Conservation (phyloP, 768 basidiomycete genomes). For the Porpolomopsis calyptriformis region DNA sequence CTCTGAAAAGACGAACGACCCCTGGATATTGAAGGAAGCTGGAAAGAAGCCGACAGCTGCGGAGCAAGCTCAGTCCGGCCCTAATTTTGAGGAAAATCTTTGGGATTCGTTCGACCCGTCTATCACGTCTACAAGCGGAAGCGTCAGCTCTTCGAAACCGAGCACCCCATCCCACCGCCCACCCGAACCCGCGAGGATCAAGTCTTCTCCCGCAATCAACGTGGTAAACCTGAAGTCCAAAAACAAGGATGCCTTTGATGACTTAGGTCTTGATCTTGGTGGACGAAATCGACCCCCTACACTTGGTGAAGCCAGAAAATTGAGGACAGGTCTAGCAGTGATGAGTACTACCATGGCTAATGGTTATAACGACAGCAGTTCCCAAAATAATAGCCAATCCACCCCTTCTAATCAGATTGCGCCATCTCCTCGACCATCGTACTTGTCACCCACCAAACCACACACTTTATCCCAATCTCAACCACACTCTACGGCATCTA, state of each 20-base stretch:
- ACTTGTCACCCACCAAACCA: slow-evolving; percentile 10
- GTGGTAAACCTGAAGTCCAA: slow-evolving; percentile 10
- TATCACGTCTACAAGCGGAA: slow-evolving; percentile 15
- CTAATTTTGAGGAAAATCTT: slow-evolving; percentile 51
- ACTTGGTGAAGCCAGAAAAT: slow-evolving; percentile 62
- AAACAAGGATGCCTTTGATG: slow-evolving; percentile 72
- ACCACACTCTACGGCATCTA: no score
- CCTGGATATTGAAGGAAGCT: slow-evolving; percentile 25
- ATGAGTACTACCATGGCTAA: slow-evolving; percentile 24
- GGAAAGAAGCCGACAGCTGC: not conserved
- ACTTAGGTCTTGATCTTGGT: slow-evolving; percentile 44
- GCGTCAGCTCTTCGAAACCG: slow-evolving; percentile 10
- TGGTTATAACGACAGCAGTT: slow-evolving; percentile 10
- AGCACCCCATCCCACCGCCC: slow-evolving; percentile 11
- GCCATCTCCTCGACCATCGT: slow-evolving; percentile 12
- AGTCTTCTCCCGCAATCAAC: slow-evolving; percentile 7
- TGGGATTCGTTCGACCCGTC: slow-evolving; percentile 37
- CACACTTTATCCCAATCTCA: not conserved
- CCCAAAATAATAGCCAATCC: slow-evolving; percentile 8
- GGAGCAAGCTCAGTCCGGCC: not conserved
- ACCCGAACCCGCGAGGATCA: slow-evolving; percentile 22
- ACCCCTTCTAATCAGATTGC: not conserved
- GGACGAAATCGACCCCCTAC: slow-evolving; percentile 46
- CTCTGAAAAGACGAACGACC: slow-evolving; percentile 19
- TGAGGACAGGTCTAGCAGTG: slow-evolving; percentile 60